Evolutionary conservation across 345 rosid species (phyloP), one percentile per base, ranked within the genome.

Genomic region (Camelina sativa): DNA sequence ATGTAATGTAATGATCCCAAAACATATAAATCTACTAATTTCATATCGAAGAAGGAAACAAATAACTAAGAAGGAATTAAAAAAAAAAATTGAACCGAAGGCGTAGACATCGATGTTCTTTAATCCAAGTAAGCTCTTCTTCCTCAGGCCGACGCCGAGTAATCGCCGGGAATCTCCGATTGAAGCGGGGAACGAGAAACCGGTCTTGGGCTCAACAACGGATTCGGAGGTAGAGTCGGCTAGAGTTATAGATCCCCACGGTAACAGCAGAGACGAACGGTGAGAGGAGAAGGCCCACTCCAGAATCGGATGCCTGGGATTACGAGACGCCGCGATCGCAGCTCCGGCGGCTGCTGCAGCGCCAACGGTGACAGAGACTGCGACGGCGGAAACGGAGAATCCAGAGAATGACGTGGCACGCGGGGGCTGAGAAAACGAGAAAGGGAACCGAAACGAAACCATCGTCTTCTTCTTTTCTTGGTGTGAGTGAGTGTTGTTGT

Each of bases 31-130:
- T 23, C 25, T 23, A 23, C 25, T 23, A 23, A 23, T 23, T 23
- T 2, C 25, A 23, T 23, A 23, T 23, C 25, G 0, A 0, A 20
- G 22, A 20, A 20, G 25, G 25, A 28, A 28, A 28, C 30, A 28
- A 28, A 28, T 28, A 25, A 28, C 30, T 28, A 28, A 28, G 30
- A 28, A 28, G 30, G 30, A 28, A 28, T 28, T 3, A 28, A 28
- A 28, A 28, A 28, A 28, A 28, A 28, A 28, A 4, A 28, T 28
- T 28, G 30, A 28, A 28, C 30, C 97, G 65, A 86, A 91, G 37
- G 97, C 92, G 68, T 87, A 93, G 75, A 86, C 87, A 73, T 93
- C 91, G 68, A 91, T 88, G 88, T 85, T 87, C 90, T 91, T 91
- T 82, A 93, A 76, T 4, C 97, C 97, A 54, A 91, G 54, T 19